A percentile compares a stretch with the other conserved stretches of the same genome.
phyloP scores from a whole-genome alignment of 2,329 filamentous ascomycete genomes.

The Ilyonectria robusta region DNA sequence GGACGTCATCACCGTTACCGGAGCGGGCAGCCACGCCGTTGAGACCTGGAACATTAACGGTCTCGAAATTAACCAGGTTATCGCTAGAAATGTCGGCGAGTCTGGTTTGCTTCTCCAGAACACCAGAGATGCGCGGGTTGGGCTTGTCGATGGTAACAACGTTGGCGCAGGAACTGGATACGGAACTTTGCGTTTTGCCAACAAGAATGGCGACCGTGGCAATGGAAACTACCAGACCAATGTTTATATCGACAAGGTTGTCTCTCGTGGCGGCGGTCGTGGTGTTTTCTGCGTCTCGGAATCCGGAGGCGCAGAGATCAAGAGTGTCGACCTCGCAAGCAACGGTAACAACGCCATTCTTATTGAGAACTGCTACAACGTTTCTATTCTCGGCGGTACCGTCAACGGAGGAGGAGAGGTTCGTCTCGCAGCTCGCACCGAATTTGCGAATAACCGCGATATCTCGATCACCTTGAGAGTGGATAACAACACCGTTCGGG shows the following conservation, averaged over 20 bases:
- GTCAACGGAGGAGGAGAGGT: slow-evolving; percentile 70
- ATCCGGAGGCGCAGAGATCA: slow-evolving; percentile 67
- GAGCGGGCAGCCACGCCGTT: slow-evolving; percentile 69
- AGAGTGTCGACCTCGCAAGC: slow-evolving; percentile 62
- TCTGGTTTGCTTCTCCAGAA: slow-evolving; percentile 70
- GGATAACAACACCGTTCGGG: slow-evolving; percentile 64
- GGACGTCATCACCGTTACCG: slow-evolving; percentile 65
- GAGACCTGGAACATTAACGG: slow-evolving; percentile 73
- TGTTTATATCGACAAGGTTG: slow-evolving; percentile 66
- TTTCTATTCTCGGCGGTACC: slow-evolving; percentile 64
- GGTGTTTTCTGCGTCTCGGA: slow-evolving; percentile 71
- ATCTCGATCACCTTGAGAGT: slow-evolving; percentile 65
- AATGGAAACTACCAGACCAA: slow-evolving; percentile 67
- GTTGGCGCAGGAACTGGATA: slow-evolving; percentile 67
- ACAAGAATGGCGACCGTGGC: slow-evolving; percentile 66
- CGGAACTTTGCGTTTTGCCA: slow-evolving; percentile 70
- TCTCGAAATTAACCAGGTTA: slow-evolving; percentile 65
- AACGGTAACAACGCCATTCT: slow-evolving; percentile 71
- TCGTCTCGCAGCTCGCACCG: slow-evolving; percentile 64
- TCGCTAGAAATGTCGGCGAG: slow-evolving; percentile 68
- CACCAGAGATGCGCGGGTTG: slow-evolving; percentile 66
- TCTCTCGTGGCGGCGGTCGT: slow-evolving; percentile 69
- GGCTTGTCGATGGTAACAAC: slow-evolving; percentile 69
- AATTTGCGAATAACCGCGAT: slow-evolving; percentile 69
- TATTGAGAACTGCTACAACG: slow-evolving; percentile 72